Evolutionary conservation across 257 asterid species (phyloP), one percentile per base, ranked within the genome.

Genomic region (Nicotiana attenuata): DNA sequence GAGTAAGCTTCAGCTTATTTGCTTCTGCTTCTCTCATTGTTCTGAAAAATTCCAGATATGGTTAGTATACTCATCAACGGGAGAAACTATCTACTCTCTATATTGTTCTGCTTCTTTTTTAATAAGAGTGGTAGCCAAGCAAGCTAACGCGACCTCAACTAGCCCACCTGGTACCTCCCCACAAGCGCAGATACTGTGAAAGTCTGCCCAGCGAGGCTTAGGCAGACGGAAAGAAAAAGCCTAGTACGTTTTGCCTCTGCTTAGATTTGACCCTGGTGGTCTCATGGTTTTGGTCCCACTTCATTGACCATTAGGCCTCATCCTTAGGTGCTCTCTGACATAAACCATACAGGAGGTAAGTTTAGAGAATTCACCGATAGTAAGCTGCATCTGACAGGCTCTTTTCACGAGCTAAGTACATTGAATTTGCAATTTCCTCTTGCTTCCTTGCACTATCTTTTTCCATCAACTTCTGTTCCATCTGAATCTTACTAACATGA

Each of bases 391-490:
- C 99, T 24, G 99, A 97, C 93, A 94, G 90, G 87, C 99, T 94
- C 89, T 89, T 94, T 88, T 96, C 98, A 53, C 97, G 97, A 66
- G 98, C 98, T 60, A 90, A 85, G 88, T 92, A 94, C 94, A 96
- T 96, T 2, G 94, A 16, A 83, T 96, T 96, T 65, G 98, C 88
- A 80, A 96, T 94, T 88, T 96, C 98, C 83, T 93, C 99, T 89
- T 94, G 92, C 90, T 82, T 93, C 91, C 97, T 94, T 16, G 89
- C 65, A 83, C 98, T 94, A 84, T 96, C 98, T 87, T 93, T 96
- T 87, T 96, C 98, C 93, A 82, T 91, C 90, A 96, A 89, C 88
- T 91, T 96, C 85, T 92, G 97, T 83, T 93, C 98, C 99, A 94
- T 96, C 83, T 91, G 97, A 77, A 96, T 96, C 91, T 84, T 91